These are phyloP conservation scores for Rhododendron ferrugineum DNA, from an alignment of 148 eudicot species.

Conservation along the genomic window DNA sequence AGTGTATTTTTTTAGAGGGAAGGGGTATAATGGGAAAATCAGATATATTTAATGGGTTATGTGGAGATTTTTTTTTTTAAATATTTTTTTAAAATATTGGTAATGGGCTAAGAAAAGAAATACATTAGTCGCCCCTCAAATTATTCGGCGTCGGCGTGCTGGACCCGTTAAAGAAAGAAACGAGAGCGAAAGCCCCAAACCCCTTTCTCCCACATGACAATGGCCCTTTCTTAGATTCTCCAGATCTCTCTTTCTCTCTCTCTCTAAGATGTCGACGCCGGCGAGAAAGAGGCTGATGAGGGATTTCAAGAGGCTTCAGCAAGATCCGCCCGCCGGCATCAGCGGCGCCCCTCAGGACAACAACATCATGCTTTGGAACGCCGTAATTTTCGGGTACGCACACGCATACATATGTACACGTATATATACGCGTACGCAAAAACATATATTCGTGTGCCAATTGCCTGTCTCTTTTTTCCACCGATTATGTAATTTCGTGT, in stretches of 20 bases:
- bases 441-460: background rate
- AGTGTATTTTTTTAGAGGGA: too few species aligned
- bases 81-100: too few species aligned
- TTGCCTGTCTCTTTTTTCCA: background rate
- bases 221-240: conserved; percentile 9
- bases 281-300: conserved; percentile 44
- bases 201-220: background rate
- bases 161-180: background rate
- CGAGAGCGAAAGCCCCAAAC: background rate
- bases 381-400: conserved; percentile 36
- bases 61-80: too few species aligned
- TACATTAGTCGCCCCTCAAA: too few species aligned
- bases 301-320: conserved; percentile 50
- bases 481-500: background rate
- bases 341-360: conserved; percentile 51
- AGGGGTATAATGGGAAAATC: too few species aligned
- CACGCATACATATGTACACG: background rate
- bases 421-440: background rate
- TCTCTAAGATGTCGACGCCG: conserved; percentile 28
- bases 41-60: too few species aligned
- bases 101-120: too few species aligned
- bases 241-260: conserved; percentile 14
- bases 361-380: conserved; percentile 50
- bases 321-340: conserved; percentile 50
- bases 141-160: background rate